Evolutionary conservation across 2,329 filamentous ascomycete genomes (phyloP).

Genomic region (Verticillium longisporum): DNA sequence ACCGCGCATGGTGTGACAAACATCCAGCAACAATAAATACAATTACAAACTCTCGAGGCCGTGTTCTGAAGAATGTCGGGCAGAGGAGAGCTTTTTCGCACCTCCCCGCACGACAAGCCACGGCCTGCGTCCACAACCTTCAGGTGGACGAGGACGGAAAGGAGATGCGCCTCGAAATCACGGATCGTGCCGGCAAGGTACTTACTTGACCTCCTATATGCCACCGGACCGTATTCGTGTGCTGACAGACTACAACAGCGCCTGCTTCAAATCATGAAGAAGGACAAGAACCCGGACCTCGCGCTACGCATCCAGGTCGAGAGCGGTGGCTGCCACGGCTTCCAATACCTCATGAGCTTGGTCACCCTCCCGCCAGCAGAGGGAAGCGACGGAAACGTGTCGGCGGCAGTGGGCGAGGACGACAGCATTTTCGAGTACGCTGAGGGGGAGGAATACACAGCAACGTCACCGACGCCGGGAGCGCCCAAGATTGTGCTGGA

Average conservation of each 20-base stretch:
- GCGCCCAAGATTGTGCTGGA: conserved; percentile 83
- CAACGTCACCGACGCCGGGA: conserved; percentile 18
- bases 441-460: conserved; percentile 18
- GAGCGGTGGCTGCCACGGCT: conserved; percentile 92
- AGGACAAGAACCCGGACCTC: conserved; percentile 68
- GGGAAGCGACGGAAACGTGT: conserved; percentile 21
- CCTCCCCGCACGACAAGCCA: conserved; percentile 29
- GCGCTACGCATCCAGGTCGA: conserved; percentile 90
- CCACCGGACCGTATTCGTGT: neutral
- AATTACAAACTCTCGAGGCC: neutral
- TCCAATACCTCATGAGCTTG: conserved; percentile 93
- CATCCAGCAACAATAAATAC: neutral
- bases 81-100: conserved; percentile 26
- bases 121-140: conserved; percentile 59
- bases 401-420: conserved; percentile 53
- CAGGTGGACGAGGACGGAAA: conserved; percentile 76
- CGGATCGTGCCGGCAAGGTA: conserved; percentile 73
- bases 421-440: conserved; percentile 81
- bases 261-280: conserved; percentile 68
- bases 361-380: conserved; percentile 48
- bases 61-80: neutral
- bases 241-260: conserved; percentile 37
- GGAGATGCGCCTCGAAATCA: conserved; percentile 78
- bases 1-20: neutral
- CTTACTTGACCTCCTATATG: conserved; percentile 10